phyloP scores from a whole-genome alignment of 2,329 filamentous ascomycete genomes.

The Orbilia quercus region DNA sequence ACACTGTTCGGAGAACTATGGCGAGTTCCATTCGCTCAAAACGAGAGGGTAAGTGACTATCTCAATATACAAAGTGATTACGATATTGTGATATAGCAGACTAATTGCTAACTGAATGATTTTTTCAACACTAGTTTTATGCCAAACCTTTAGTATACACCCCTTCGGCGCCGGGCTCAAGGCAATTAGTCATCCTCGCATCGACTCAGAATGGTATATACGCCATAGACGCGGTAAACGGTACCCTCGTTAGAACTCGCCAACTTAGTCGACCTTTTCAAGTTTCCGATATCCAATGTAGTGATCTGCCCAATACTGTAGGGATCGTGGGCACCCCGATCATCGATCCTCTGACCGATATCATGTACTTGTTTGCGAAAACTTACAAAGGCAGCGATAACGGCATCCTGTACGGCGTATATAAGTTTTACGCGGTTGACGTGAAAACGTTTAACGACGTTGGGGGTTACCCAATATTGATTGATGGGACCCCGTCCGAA shows the following conservation, averaged over 20 bases:
- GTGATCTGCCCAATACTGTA: constrained; percentile 66
- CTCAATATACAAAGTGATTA: background rate
- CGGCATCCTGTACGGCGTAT: constrained; percentile 60
- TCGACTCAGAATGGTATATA: constrained; percentile 64
- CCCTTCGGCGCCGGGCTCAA: constrained; percentile 61
- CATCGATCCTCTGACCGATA: constrained; percentile 66
- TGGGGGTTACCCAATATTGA: constrained; percentile 65
- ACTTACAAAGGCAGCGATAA: constrained; percentile 62
- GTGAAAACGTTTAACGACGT: constrained; percentile 63
- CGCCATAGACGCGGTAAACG: constrained; percentile 64
- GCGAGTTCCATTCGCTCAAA: constrained; percentile 32
- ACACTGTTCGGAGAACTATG: constrained; percentile 38
- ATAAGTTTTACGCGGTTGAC: constrained; percentile 61
- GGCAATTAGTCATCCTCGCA: constrained; percentile 63
- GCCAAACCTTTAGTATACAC: constrained; percentile 67
- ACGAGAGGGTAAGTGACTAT: constrained; percentile 23
- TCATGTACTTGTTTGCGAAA: constrained; percentile 65
- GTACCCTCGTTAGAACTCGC: constrained; percentile 62
- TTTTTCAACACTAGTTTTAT: constrained; percentile 63
- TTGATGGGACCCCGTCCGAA: constrained; percentile 66
- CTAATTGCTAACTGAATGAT: background rate
- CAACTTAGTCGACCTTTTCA: constrained; percentile 66
- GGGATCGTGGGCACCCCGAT: constrained; percentile 66
- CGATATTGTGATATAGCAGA: too few relatives aligned
- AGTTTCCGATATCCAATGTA: constrained; percentile 67